These are phyloP conservation scores for Salix arbutifolia DNA, from an alignment of 345 rosid genomes.

Conservation along the genomic window DNA sequence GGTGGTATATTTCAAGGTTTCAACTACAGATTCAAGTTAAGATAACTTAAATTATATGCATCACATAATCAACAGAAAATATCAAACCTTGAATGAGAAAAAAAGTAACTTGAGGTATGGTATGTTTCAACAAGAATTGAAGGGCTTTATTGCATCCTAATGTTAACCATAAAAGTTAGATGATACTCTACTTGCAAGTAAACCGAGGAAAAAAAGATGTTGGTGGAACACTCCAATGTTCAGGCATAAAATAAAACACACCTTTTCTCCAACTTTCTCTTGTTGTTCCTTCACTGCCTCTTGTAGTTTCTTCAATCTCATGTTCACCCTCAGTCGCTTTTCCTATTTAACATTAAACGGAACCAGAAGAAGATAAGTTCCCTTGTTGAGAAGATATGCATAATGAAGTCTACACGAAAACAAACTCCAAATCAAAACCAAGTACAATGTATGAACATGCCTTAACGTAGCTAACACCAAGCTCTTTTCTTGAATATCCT, in stretches of 20 bases:
- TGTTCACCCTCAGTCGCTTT: conserved; percentile 87
- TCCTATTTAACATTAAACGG: conserved; percentile 44
- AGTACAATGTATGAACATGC: conserved; percentile 27
- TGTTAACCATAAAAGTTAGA: neutral
- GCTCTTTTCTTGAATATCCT: conserved; percentile 90
- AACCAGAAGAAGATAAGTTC: neutral
- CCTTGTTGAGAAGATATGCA: conserved; percentile 1
- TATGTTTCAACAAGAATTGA: neutral
- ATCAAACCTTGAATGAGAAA: neutral
- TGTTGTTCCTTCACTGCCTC: conserved; percentile 92
- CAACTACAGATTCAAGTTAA: neutral
- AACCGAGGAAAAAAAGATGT: neutral
- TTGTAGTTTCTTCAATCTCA: conserved; percentile 81
- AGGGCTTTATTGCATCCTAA: neutral
- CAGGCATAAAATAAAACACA: conserved; percentile 19
- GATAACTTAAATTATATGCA: neutral
- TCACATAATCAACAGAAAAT: neutral
- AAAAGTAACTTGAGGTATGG: neutral
- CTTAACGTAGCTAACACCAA: conserved; percentile 92
- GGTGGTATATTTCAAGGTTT: neutral
- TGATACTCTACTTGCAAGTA: neutral
- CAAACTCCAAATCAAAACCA: neutral
- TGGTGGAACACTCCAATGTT: neutral
- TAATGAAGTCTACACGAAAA: neutral
- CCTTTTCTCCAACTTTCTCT: conserved; percentile 87